These are phyloP conservation scores for Cryptosporidium baileyi DNA, from an alignment of 169 alveolate species.

Conservation along the genomic window DNA sequence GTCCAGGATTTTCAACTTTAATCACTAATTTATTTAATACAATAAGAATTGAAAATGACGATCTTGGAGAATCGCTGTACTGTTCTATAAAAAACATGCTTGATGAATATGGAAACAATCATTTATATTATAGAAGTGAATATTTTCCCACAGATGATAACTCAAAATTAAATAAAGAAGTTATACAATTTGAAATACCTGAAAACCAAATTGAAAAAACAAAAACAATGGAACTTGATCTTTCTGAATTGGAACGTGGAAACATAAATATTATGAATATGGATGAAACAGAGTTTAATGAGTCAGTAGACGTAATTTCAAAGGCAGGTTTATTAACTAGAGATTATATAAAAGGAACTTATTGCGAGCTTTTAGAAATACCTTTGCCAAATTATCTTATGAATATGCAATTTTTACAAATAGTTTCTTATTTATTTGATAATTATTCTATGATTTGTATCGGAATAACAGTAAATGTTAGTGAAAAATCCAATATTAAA, in stretches of 20 bases:
- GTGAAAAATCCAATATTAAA: slow-evolving; percentile 3
- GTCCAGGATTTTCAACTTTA: slow-evolving; percentile 65
- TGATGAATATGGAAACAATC: slow-evolving; percentile 2
- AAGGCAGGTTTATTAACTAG: slow-evolving; percentile 5
- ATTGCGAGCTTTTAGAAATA: slow-evolving; percentile 37
- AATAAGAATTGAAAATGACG: slow-evolving; percentile 22
- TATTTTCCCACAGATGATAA: neutral
- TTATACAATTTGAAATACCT: neutral
- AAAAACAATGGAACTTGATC: neutral
- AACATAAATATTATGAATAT: neutral
- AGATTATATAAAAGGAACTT: slow-evolving; percentile 53
- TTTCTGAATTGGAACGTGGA: slow-evolving; percentile 56
- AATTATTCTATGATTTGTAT: slow-evolving; percentile 25
- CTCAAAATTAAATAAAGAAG: neutral
- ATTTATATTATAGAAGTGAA: neutral
- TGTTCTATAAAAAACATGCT: slow-evolving; percentile 20
- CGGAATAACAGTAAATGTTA: slow-evolving; percentile 49
- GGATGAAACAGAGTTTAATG: neutral
- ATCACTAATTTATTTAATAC: slow-evolving; percentile 29
- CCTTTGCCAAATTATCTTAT: slow-evolving; percentile 21
- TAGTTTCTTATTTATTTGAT: slow-evolving; percentile 22
- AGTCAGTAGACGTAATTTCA: neutral
- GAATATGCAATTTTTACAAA: slow-evolving; percentile 55
- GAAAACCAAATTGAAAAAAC: neutral
- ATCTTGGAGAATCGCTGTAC: slow-evolving; percentile 12